phyloP scores from a whole-genome alignment of 345 rosid species.

The Excoecaria agallocha region DNA sequence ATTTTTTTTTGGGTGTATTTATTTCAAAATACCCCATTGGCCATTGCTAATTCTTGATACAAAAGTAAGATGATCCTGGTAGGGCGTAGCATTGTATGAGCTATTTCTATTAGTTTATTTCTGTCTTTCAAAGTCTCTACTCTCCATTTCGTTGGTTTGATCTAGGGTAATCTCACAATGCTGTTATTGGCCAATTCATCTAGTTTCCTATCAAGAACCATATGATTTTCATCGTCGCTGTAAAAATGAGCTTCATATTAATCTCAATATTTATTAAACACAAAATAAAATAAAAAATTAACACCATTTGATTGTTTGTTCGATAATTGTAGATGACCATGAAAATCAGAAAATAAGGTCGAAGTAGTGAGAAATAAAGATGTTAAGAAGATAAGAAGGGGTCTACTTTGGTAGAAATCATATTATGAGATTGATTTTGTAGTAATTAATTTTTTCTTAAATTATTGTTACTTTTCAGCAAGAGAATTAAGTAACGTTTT shows the following conservation, averaged over 20 bases:
- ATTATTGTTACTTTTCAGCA: background rate
- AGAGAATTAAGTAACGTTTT: background rate
- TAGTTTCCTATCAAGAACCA: background rate
- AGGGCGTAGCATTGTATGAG: too few species aligned
- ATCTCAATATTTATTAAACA: background rate
- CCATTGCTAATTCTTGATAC: too few species aligned
- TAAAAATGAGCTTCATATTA: background rate
- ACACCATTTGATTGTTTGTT: background rate
- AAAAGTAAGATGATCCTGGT: too few species aligned
- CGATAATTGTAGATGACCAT: background rate
- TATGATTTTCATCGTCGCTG: background rate
- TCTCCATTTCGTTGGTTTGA: too few species aligned
- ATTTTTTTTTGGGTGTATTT: too few species aligned
- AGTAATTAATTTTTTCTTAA: background rate
- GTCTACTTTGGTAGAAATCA: background rate
- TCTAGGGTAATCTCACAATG: conserved; percentile 16
- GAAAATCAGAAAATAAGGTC: background rate
- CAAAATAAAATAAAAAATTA: background rate
- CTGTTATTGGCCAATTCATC: conserved; percentile 28
- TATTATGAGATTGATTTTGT: background rate
- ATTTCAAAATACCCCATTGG: too few species aligned
- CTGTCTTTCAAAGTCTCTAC: too few species aligned
- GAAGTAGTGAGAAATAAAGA: conserved; percentile 10
- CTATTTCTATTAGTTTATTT: too few species aligned
- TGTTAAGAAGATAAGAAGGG: background rate